Conservation (phyloP, 176 grass and related monocot species). For the Oryza brachyantha region DNA sequence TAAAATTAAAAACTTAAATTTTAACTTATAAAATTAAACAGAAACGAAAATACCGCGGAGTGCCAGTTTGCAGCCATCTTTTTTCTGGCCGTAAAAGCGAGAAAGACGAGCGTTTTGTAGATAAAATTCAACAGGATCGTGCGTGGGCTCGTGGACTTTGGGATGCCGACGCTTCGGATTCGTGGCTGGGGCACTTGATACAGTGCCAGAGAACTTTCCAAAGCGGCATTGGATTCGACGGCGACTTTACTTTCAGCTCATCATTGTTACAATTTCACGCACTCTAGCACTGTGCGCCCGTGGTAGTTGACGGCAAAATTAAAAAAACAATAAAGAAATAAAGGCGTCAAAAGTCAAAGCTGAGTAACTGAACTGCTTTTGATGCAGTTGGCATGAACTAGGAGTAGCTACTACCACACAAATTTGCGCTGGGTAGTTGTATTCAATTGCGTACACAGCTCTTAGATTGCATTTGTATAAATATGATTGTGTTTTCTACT, state of each 20-base stretch:
- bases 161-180: constrained; percentile 4
- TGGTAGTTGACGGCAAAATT: background rate
- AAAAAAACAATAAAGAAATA: background rate
- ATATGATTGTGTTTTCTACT: no score
- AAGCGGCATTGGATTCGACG: constrained; percentile 47
- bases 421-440: no score
- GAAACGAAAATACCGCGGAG: no score
- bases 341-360: background rate
- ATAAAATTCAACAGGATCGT: background rate
- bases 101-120: background rate
- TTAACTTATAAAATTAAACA: no score
- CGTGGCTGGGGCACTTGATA: background rate
- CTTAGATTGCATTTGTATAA: no score
- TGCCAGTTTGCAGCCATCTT: constrained; percentile 46
- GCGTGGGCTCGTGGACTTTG: constrained; percentile 5
- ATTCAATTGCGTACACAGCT: no score
- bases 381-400: background rate
- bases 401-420: no score
- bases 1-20: no score
- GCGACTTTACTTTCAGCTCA: background rate
- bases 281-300: no score
- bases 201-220: constrained; percentile 23
- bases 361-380: background rate
- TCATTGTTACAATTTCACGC: background rate
- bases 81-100: no score